Evolutionary conservation across 2,329 filamentous ascomycete genomes (phyloP).

Genomic region (Aureobasidium sp.): DNA sequence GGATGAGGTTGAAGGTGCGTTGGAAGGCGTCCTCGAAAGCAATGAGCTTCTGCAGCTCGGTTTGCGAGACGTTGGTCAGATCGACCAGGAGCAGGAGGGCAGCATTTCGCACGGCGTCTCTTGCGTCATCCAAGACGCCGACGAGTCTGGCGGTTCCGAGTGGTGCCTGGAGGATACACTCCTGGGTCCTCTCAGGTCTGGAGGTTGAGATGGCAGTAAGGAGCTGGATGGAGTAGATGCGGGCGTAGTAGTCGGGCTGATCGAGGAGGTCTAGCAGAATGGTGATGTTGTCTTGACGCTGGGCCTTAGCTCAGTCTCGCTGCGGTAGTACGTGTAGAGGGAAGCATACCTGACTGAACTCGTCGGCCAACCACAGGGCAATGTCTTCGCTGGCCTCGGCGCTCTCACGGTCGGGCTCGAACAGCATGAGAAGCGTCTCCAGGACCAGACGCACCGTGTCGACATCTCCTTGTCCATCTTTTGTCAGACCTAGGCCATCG

Average conservation of each 20-base stretch:
- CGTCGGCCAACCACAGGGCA: conserved; percentile 88
- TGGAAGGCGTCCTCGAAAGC: conserved; percentile 94
- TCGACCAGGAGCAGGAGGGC: conserved; percentile 79
- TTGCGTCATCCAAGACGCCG: conserved; percentile 69
- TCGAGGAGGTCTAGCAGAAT: conserved; percentile 84
- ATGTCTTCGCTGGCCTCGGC: conserved; percentile 94
- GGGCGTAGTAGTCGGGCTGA: conserved; percentile 59
- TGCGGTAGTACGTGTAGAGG: neutral
- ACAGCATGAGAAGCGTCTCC: conserved; percentile 91
- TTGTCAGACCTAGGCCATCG: conserved; percentile 46
- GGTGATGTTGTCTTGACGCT: conserved; percentile 92
- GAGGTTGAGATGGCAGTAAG: conserved; percentile 78
- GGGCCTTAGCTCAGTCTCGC: conserved; percentile 43
- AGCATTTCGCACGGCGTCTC: conserved; percentile 84
- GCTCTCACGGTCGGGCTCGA: conserved; percentile 58
- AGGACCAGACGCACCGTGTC: conserved; percentile 93
- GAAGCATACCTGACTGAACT: conserved; percentile 73
- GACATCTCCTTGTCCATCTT: conserved; percentile 52
- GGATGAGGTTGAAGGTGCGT: conserved; percentile 72
- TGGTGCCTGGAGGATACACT: conserved; percentile 84
- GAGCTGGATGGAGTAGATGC: conserved; percentile 83
- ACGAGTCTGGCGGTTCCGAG: conserved; percentile 83
- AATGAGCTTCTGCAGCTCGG: conserved; percentile 88
- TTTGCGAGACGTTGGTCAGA: conserved; percentile 68
- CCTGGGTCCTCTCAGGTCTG: conserved; percentile 83